Evolutionary conservation across 495 filamentous ascomycete species (phyloP).

Genomic region (Hyaloscypha finlandica): DNA sequence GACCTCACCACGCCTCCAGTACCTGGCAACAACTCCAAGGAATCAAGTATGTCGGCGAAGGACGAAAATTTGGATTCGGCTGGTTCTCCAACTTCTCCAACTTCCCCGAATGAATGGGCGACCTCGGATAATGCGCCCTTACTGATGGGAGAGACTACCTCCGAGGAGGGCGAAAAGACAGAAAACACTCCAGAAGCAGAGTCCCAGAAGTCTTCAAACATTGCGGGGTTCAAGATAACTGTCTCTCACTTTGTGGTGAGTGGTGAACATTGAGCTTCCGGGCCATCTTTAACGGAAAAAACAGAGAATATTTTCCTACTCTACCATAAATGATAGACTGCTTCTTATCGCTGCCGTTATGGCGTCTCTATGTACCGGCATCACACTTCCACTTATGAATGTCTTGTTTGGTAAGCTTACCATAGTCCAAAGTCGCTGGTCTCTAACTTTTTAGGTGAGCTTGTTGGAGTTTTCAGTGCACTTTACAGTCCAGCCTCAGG

Average conservation of each 20-base stretch:
- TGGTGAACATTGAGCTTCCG: neutral
- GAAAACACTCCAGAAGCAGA: slow-evolving; percentile 6
- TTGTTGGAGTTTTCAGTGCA: slow-evolving; percentile 35
- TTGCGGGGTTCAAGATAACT: slow-evolving; percentile 32
- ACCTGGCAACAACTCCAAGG: too few species aligned
- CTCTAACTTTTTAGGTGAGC: slow-evolving; percentile 25
- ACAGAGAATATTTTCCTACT: slow-evolving; percentile 52
- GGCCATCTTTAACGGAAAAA: too few species aligned
- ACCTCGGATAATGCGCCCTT: neutral
- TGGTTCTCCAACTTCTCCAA: slow-evolving; percentile 1
- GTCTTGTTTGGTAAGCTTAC: slow-evolving; percentile 40
- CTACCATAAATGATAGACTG: slow-evolving; percentile 46
- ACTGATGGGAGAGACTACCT: too few species aligned
- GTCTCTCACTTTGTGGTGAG: slow-evolving; percentile 42
- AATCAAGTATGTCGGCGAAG: slow-evolving; percentile 3
- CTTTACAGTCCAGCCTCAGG: slow-evolving; percentile 36
- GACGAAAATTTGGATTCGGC: slow-evolving; percentile 9
- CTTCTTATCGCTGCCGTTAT: slow-evolving; percentile 42
- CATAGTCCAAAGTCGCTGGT: too few species aligned
- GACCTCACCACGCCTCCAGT: too few species aligned
- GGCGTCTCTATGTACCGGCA: slow-evolving; percentile 50
- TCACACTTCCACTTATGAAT: slow-evolving; percentile 50
- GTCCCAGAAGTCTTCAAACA: slow-evolving; percentile 31
- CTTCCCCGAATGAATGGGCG: slow-evolving; percentile 5
- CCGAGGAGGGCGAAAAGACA: too few species aligned